A percentile compares a stretch with the other conserved stretches of the same genome.
These are phyloP conservation scores for Tripterygium wilfordii DNA, from an alignment of 177 flowering plant species.

Conservation along the genomic window DNA sequence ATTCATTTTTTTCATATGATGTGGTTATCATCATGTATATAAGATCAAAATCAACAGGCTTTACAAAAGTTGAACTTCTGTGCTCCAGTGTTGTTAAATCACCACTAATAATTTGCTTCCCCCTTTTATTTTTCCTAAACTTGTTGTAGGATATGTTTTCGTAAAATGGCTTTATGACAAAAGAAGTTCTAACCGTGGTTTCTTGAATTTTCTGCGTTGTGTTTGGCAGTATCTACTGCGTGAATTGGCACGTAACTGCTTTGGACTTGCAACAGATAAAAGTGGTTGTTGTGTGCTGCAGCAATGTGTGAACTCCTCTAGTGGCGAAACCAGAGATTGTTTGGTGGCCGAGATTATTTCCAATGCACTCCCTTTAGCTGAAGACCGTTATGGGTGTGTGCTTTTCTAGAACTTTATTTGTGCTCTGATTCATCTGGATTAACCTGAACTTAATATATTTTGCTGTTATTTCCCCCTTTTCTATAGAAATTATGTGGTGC, in stretches of 20 bases:
- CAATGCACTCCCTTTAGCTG: slow-evolving; percentile 31
- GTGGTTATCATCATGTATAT: no score
- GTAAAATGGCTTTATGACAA: no score
- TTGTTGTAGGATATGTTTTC: no score
- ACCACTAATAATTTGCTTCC: no score
- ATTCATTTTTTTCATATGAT: no score
- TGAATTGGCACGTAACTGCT: slow-evolving; percentile 29
- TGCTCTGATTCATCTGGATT: neutral
- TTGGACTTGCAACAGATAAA: slow-evolving; percentile 32
- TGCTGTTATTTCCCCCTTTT: neutral
- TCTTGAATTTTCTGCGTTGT: no score
- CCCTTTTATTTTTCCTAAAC: no score
- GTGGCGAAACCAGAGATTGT: slow-evolving; percentile 17
- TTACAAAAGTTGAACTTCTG: no score
- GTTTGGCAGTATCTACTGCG: slow-evolving; percentile 32
- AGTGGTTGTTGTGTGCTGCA: slow-evolving; percentile 49
- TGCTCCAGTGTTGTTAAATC: no score
- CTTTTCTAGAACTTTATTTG: neutral
- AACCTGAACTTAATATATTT: neutral
- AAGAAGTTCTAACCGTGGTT: no score
- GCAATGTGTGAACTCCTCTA: slow-evolving; percentile 23
- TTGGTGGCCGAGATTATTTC: slow-evolving; percentile 24
- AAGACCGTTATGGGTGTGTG: slow-evolving; percentile 35
- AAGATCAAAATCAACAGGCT: no score
- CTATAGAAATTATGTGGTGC: slow-evolving; percentile 52